Conservation (phyloP, 2,329 filamentous ascomycete genomes). For the Penicillium decumbens region DNA sequence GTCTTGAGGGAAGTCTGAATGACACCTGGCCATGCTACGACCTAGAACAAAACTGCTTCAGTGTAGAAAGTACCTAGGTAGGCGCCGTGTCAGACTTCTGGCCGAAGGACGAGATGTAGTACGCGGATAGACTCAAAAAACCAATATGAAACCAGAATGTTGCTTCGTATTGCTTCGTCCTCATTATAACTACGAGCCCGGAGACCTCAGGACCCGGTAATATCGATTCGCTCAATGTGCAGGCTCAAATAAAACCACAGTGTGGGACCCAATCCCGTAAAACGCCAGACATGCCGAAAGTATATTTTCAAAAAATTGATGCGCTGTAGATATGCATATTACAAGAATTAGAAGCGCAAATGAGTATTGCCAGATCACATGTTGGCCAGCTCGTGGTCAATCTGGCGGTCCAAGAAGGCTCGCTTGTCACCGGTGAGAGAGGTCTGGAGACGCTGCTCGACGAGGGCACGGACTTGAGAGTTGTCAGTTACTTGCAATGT, state of each 20-base stretch:
- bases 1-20: too few species aligned
- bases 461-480: conserved; percentile 65
- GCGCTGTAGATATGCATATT: conserved; percentile 21
- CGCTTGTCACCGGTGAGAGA: conserved; percentile 81
- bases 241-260: conserved; percentile 1
- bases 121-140: too few species aligned
- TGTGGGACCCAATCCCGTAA: conserved; percentile 4
- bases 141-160: background rate
- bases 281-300: conserved; percentile 26
- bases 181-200: background rate
- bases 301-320: conserved; percentile 1
- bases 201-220: background rate
- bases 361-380: conserved; percentile 57
- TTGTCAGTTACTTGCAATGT: conserved; percentile 1
- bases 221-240: conserved; percentile 11
- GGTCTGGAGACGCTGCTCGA: conserved; percentile 88
- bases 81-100: too few species aligned
- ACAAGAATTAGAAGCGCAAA: conserved; percentile 10
- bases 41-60: too few species aligned
- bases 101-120: too few species aligned
- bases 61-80: too few species aligned
- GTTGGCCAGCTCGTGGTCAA: conserved; percentile 87
- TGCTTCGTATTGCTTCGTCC: background rate
- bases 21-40: too few species aligned
- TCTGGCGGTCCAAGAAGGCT: conserved; percentile 85